Conservation (phyloP, 2,329 filamentous ascomycete genomes). For the Calonectria honghensis region DNA sequence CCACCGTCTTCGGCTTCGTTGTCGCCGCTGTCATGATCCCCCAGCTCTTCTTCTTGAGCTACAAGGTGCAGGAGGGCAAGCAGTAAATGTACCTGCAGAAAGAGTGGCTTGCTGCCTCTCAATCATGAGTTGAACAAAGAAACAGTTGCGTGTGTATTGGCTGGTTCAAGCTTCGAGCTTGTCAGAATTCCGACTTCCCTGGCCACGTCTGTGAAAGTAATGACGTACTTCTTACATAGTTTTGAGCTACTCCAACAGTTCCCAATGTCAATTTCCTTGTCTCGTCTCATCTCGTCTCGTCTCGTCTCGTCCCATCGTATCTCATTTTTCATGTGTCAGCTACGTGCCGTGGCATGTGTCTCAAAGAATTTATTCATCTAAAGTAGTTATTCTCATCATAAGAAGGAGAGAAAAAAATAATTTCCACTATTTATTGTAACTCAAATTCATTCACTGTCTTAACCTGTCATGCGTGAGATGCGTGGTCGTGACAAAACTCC, state of each 20-base stretch:
- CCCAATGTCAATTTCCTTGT: conserved; percentile 7
- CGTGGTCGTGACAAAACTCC: conserved; percentile 55
- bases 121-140: neutral
- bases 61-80: neutral
- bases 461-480: conserved; percentile 53
- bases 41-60: conserved; percentile 68
- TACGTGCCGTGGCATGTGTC: conserved; percentile 27
- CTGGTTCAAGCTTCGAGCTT: neutral
- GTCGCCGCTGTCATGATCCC: conserved; percentile 69
- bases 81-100: conserved; percentile 6
- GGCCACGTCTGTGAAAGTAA: neutral
- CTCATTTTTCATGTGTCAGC: neutral
- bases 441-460: conserved; percentile 57
- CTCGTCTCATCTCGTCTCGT: conserved; percentile 1
- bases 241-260: neutral
- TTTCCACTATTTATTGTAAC: conserved; percentile 45
- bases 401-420: conserved; percentile 29
- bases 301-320: no score
- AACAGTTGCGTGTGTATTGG: neutral
- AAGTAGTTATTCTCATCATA: conserved; percentile 33
- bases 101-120: neutral
- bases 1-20: conserved; percentile 67
- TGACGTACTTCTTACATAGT: neutral
- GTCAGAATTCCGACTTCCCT: neutral
- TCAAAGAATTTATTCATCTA: conserved; percentile 47